A percentile compares a stretch with the other conserved stretches of the same genome.
Evolutionary conservation across 2,329 filamentous ascomycete genomes (phyloP).

Genomic region (Monosporascus ibericus): DNA sequence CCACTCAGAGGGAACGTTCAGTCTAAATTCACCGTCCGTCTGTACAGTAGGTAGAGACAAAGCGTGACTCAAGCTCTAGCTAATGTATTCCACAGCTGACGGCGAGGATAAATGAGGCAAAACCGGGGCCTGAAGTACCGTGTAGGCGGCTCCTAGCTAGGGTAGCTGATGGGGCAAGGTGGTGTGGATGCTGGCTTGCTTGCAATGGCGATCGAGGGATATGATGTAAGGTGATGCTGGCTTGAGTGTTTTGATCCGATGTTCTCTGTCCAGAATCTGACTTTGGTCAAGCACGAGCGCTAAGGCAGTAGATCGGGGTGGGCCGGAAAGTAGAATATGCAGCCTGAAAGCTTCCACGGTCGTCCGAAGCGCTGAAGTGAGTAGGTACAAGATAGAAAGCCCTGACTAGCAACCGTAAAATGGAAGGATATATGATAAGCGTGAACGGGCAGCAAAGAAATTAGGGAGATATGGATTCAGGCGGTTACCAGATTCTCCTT

Average conservation of each 20-base stretch:
- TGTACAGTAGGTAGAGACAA: background rate
- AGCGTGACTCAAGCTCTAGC: background rate
- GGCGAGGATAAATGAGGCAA: background rate
- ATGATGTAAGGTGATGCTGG: background rate
- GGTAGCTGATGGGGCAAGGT: background rate
- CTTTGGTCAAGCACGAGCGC: background rate
- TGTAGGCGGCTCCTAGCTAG: background rate
- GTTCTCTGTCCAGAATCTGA: background rate
- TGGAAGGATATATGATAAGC: background rate
- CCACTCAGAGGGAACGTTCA: background rate
- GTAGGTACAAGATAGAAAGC: background rate
- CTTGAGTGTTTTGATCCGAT: background rate
- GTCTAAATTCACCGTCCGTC: background rate
- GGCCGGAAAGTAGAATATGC: background rate
- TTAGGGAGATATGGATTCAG: background rate
- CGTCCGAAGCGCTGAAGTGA: background rate
- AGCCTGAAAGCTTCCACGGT: background rate
- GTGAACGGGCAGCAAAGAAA: background rate
- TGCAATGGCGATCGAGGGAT: background rate
- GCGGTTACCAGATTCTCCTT: background rate
- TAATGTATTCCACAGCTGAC: background rate
- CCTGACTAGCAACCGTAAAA: background rate
- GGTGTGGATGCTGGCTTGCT: background rate
- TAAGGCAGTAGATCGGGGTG: background rate
- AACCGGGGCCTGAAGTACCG: background rate